phyloP scores from a whole-genome alignment of 1,284 basidiomycete species.

The Tetrapyrgos nigripes region DNA sequence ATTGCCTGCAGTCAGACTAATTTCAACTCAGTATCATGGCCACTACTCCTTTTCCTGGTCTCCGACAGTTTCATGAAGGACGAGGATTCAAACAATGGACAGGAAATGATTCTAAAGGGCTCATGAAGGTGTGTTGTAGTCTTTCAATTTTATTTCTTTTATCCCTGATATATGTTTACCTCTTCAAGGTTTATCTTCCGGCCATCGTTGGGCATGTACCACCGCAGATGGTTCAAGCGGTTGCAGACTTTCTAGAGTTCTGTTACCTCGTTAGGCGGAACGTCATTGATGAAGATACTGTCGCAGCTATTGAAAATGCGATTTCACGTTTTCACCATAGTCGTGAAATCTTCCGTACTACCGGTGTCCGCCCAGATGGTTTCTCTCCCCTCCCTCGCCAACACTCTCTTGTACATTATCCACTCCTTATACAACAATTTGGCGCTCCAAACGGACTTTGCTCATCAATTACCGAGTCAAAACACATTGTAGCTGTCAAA shows the following conservation, averaged over 20 bases:
- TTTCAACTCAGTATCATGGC: slow-evolving; percentile 6
- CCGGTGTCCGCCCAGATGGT: slow-evolving; percentile 26
- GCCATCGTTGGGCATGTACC: slow-evolving; percentile 34
- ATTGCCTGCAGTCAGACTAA: too few relatives aligned
- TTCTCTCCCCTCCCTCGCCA: slow-evolving; percentile 29
- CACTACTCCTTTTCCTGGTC: slow-evolving; percentile 28
- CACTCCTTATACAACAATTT: slow-evolving; percentile 9
- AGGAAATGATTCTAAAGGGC: slow-evolving; percentile 35
- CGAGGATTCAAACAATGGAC: slow-evolving; percentile 37
- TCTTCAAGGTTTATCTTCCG: slow-evolving; percentile 28
- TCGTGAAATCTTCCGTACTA: too few relatives aligned
- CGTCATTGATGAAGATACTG: too few relatives aligned
- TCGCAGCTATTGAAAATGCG: too few relatives aligned
- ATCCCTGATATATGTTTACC: slow-evolving; percentile 28
- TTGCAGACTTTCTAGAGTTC: too few relatives aligned
- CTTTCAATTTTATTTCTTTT: background rate
- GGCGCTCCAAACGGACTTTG: too few relatives aligned
- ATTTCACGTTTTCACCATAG: too few relatives aligned
- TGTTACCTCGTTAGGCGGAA: too few relatives aligned
- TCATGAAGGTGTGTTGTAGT: slow-evolving; percentile 35
- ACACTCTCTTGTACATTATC: slow-evolving; percentile 20
- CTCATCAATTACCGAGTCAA: too few relatives aligned
- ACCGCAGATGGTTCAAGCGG: too few relatives aligned
- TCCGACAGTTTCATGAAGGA: slow-evolving; percentile 32
- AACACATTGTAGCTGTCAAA: too few relatives aligned